Evolutionary conservation across 1,139 yeast genomes (phyloP), one percentile per base, ranked within the genome.

Genomic region (Geotrichum bryndzae): DNA sequence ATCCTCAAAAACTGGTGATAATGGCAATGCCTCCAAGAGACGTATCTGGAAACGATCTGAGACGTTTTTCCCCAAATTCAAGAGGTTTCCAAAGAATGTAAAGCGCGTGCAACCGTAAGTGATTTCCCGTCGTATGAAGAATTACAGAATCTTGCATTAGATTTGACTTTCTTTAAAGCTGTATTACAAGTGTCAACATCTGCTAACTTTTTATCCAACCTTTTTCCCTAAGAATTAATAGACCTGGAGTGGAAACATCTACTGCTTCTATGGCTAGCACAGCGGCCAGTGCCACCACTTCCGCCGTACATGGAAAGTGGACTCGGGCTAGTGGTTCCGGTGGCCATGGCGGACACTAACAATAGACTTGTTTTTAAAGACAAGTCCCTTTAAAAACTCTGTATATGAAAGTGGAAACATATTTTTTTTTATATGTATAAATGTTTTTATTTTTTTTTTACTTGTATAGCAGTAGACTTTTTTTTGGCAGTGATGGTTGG

Each of bases 51-150:
- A 53, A 27, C 57, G 54, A 4, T 46, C 62, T n/a, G 62, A 60
- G 38, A 60, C 62, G 2, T 60, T 60, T 53, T 60, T 60, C 31
- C 62, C 62, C n/a, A 52, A 55, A 22, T 56, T 60, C 23, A 56
- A 60, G 18, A 22, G 58, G 31, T 33, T 38, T 52, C 59, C 62
- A 25, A 59, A 56, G 18, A 38, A 46, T 13, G 13, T 55, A 18
- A 59, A 59, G 50, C 25, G 18, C 7, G 18, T 31, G 33, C n/a
- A 55, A 18, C 13, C 33, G 33, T 53, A 29, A 53, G 50, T 53
- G 6, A n/a, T 41, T 33, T 13, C 53, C 53, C 0, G 23, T 27
- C 13, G 6, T 1, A 8, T 33, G 10, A 29, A 25, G 27, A 8
- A 29, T 8, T 29, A 29, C 33, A 29, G 33, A 29, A 29, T 22